Conservation (phyloP, 768 basidiomycete genomes). For the Mycena olivaceomarginata region DNA sequence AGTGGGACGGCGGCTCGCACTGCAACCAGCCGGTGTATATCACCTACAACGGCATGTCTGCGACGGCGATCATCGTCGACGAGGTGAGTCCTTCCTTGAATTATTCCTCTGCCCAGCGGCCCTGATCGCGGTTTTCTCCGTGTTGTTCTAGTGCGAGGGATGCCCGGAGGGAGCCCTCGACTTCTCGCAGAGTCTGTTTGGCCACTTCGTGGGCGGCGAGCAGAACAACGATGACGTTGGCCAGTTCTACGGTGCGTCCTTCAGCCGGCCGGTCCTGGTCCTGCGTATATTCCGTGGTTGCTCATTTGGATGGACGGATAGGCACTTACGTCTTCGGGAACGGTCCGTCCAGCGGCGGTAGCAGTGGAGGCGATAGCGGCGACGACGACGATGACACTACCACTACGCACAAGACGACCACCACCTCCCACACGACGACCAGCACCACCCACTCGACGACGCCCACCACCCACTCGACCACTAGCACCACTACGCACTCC, state of each 20-base stretch:
- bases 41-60: conserved; percentile 51
- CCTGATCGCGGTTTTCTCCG: not conserved
- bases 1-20: conserved; percentile 37
- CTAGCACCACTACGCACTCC: not conserved
- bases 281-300: not conserved
- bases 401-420: not conserved
- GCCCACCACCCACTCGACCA: not conserved
- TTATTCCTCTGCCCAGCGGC: no score
- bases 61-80: conserved; percentile 53
- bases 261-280: not conserved
- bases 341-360: conserved; percentile 15
- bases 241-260: conserved; percentile 30
- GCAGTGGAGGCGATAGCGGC: not conserved
- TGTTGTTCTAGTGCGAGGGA: conserved; percentile 51
- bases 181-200: conserved; percentile 60
- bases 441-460: conserved; percentile 3
- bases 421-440: conserved; percentile 1
- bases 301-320: not conserved
- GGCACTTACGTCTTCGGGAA: conserved; percentile 16
- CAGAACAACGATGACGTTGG: conserved; percentile 30
- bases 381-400: conserved; percentile 18
- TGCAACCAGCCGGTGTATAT: conserved; percentile 59
- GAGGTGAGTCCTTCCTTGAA: no score
- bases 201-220: conserved; percentile 53
- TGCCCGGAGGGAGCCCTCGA: conserved; percentile 59